phyloP scores from a whole-genome alignment of 2,329 filamentous ascomycete genomes.

The Boeremia lycopersici region DNA sequence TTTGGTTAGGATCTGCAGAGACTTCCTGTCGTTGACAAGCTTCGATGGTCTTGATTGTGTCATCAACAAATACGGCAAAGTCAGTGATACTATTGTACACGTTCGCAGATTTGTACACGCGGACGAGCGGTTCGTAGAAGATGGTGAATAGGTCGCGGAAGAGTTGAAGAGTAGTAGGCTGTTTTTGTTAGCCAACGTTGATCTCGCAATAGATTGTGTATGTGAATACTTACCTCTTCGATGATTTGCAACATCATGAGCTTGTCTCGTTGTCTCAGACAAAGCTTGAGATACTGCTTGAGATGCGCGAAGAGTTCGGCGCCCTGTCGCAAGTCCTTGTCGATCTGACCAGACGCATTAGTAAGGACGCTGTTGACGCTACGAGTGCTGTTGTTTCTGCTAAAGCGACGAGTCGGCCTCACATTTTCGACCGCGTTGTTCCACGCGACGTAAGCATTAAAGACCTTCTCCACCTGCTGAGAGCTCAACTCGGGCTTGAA shows the following conservation, averaged over 20 bases:
- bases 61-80: constrained; percentile 90
- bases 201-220: too few species aligned
- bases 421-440: constrained; percentile 89
- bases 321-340: constrained; percentile 85
- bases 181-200: constrained; percentile 22
- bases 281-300: constrained; percentile 92
- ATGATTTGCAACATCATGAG: constrained; percentile 95
- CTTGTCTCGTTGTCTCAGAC: constrained; percentile 91
- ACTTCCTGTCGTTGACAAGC: constrained; percentile 76
- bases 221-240: constrained; percentile 66
- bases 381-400: constrained; percentile 42
- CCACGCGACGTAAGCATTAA: constrained; percentile 96
- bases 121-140: constrained; percentile 95
- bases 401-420: constrained; percentile 36
- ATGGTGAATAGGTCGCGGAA: constrained; percentile 97
- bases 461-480: constrained; percentile 81
- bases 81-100: constrained; percentile 98
- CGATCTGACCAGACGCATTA: constrained; percentile 56
- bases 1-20: constrained; percentile 95
- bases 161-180: constrained; percentile 90
- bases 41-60: constrained; percentile 82
- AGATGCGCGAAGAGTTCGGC: constrained; percentile 92
- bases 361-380: constrained; percentile 36
- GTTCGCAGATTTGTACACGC: constrained; percentile 98
- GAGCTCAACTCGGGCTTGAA: constrained; percentile 73